Conservation (phyloP, 306 rosid genomes). For the Erythrophleum fordii region DNA sequence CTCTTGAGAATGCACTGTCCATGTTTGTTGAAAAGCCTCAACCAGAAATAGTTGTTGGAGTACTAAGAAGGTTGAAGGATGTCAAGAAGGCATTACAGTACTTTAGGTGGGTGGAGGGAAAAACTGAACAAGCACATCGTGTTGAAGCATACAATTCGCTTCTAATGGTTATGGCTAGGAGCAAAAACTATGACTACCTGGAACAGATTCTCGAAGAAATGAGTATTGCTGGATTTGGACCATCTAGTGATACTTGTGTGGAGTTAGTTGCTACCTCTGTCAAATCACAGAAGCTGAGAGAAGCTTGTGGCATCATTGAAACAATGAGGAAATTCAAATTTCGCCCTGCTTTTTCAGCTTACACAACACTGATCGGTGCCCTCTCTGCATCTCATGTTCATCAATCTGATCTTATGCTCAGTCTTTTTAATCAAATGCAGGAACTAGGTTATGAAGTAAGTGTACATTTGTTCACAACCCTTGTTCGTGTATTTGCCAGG, state of each 20-base stretch:
- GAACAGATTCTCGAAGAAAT: conserved; percentile 85
- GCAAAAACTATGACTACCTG: conserved; percentile 60
- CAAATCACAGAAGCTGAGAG: conserved; percentile 57
- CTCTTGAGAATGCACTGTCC: conserved; percentile 64
- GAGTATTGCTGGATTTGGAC: conserved; percentile 89
- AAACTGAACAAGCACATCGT: conserved; percentile 63
- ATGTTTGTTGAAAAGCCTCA: conserved; percentile 58
- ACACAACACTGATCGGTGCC: conserved; percentile 84
- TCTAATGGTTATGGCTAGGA: conserved; percentile 83
- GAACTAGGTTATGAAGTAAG: conserved; percentile 90
- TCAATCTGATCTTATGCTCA: conserved; percentile 68
- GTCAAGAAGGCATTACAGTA: conserved; percentile 64
- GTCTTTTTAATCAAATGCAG: conserved; percentile 87
- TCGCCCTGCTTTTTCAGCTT: conserved; percentile 93
- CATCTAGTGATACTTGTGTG: conserved; percentile 54
- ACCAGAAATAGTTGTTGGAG: conserved; percentile 76
- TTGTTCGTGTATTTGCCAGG: conserved; percentile 81
- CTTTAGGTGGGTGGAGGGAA: conserved; percentile 82
- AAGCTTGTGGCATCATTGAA: conserved; percentile 71
- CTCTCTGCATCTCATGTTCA: conserved; percentile 51
- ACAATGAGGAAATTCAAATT: conserved; percentile 91
- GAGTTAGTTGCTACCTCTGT: conserved; percentile 68
- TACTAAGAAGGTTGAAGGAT: conserved; percentile 77
- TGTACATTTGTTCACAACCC: conserved; percentile 84
- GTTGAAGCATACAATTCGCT: conserved; percentile 78